These are phyloP conservation scores for Amorphotheca resinae DNA, from an alignment of 495 filamentous ascomycete genomes.

Conservation along the genomic window DNA sequence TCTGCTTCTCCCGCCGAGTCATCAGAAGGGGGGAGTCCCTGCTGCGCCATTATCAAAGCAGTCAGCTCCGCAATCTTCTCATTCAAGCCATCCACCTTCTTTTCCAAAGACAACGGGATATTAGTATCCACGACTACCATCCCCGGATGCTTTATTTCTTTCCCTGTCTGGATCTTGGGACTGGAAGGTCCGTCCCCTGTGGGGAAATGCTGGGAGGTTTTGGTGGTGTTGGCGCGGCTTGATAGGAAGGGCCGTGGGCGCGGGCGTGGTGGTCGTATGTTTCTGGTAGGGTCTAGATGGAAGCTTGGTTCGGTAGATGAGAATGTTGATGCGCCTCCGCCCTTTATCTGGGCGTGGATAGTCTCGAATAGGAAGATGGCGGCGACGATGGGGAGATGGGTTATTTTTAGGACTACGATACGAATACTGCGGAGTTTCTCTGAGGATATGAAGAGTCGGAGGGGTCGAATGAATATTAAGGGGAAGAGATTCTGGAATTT, in stretches of 20 bases:
- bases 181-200: slow-evolving; percentile 1
- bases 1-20: too few species aligned
- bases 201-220: slow-evolving; percentile 3
- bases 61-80: slow-evolving; percentile 21
- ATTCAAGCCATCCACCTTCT: slow-evolving; percentile 17
- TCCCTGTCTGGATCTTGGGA: neutral
- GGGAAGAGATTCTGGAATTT: slow-evolving; percentile 65
- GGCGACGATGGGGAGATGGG: slow-evolving; percentile 41
- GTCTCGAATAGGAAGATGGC: slow-evolving; percentile 38
- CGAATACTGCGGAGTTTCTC: slow-evolving; percentile 58
- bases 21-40: too few species aligned
- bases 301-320: neutral
- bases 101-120: slow-evolving; percentile 12
- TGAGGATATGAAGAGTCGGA: slow-evolving; percentile 63
- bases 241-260: slow-evolving; percentile 14
- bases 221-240: slow-evolving; percentile 8
- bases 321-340: neutral
- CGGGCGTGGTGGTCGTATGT: too few species aligned
- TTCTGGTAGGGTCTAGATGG: neutral
- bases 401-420: slow-evolving; percentile 62
- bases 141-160: neutral
- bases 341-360: slow-evolving; percentile 10
- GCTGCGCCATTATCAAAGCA: slow-evolving; percentile 20
- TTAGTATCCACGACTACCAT: slow-evolving; percentile 4
- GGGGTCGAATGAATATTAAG: slow-evolving; percentile 67